These are phyloP conservation scores for Vinca minor DNA, from an alignment of 257 asterid genomes.

Conservation along the genomic window DNA sequence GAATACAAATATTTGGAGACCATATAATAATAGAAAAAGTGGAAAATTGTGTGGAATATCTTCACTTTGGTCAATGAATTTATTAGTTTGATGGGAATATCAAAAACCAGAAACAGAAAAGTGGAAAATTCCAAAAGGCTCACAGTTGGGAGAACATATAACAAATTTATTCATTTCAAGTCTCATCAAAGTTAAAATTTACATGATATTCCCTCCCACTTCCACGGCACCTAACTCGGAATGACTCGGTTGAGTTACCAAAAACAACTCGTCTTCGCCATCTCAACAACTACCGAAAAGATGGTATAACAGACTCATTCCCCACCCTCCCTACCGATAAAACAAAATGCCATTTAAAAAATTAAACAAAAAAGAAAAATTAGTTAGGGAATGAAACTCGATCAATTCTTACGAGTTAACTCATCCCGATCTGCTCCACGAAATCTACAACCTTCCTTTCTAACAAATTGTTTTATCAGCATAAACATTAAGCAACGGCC, in stretches of 20 bases:
- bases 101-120: neutral
- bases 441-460: neutral
- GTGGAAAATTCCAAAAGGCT: no score
- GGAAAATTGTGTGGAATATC: no score
- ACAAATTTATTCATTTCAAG: no score
- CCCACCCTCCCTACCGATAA: neutral
- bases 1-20: no score
- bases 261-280: slow-evolving; percentile 18
- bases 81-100: no score
- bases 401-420: slow-evolving; percentile 14
- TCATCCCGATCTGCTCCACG: slow-evolving; percentile 1
- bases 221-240: slow-evolving; percentile 8
- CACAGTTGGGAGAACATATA: no score
- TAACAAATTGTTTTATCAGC: slow-evolving; percentile 5
- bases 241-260: slow-evolving; percentile 18
- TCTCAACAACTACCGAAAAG: slow-evolving; percentile 8
- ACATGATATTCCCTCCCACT: slow-evolving; percentile 5
- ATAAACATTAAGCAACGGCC: slow-evolving; percentile 45
- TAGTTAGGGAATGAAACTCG: slow-evolving; percentile 1
- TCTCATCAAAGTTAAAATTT: neutral
- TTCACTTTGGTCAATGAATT: no score
- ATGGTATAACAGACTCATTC: no score
- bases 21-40: no score
- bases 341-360: neutral
- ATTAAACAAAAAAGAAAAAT: neutral